Evolutionary conservation across 2,329 filamentous ascomycete species (phyloP), one percentile per base, ranked within the genome.

Genomic region (Mycosphaerella sp.): DNA sequence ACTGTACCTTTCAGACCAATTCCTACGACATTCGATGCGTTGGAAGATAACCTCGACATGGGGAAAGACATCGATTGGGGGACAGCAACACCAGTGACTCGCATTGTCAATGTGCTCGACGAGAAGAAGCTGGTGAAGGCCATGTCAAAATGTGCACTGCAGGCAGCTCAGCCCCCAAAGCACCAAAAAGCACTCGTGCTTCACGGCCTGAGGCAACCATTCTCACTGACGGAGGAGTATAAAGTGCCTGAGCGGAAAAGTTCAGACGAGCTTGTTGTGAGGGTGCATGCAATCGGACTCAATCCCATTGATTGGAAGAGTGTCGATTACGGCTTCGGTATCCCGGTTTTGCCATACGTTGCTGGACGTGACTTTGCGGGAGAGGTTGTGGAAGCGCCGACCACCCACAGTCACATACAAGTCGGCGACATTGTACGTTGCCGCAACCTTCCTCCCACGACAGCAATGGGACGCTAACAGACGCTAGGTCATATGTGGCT

Each of bases 281-380:
- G 61, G 41, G 67, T 64, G 44, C 62, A 64, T 43, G 67, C 67
- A 17, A 65, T 70, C n/a, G 71, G 71, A 2, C 61, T 74, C 21
- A 74, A 74, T 43, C 72, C 70, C 6, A 74, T 74, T 17, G 68
- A 71, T 54, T 75, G 66, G 68, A 72, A 73, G 53, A 68, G 64
- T 4, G 72, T 74, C 39, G 72, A 73, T 50, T 74, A 70, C 56
- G 71, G 72, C 45, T 74, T 73, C 58, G 74, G 72, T 53, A 60
- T 75, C 36, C 73, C 72, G 1, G 60, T 63, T 12, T 67, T 70
- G 49, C 70, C 71, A 14, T 71, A 69, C 64, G 41, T 62, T 29
- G 47, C 57, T 11, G 60, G 60, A 29, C 53, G 60, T n/a, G 60
- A 62, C 29, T 60, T 59, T 47, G 57, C 58, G 7, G 60, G 60